These are phyloP conservation scores for Aureobasidium sp. DNA, from an alignment of 2,329 filamentous ascomycete species.

Conservation along the genomic window DNA sequence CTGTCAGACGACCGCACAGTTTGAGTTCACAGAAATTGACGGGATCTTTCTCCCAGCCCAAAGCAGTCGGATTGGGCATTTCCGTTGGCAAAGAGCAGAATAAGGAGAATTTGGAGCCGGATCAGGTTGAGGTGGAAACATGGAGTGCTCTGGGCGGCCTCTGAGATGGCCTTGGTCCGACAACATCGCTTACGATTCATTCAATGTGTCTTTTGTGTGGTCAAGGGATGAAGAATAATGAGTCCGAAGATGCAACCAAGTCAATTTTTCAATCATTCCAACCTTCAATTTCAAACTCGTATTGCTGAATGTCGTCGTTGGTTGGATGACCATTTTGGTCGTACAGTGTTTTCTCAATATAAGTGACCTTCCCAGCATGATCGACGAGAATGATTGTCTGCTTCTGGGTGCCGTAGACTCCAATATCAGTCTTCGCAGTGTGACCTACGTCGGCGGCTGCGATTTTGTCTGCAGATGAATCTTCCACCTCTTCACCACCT, in stretches of 20 bases:
- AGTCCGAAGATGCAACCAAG: background rate
- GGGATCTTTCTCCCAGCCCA: background rate
- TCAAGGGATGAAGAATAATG: background rate
- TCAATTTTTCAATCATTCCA: slow-evolving; percentile 22
- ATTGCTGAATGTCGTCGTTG: slow-evolving; percentile 42
- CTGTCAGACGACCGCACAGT: background rate
- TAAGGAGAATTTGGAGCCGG: slow-evolving; percentile 16
- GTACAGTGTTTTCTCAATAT: slow-evolving; percentile 56
- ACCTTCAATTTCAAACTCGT: slow-evolving; percentile 44
- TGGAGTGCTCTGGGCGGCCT: slow-evolving; percentile 1
- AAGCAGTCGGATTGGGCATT: background rate
- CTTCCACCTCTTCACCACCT: slow-evolving; percentile 40
- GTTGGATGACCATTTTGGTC: slow-evolving; percentile 46
- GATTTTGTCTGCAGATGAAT: slow-evolving; percentile 34
- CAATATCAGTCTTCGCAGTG: slow-evolving; percentile 31
- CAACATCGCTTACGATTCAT: background rate
- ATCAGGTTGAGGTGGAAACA: background rate
- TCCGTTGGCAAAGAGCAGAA: background rate
- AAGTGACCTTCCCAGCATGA: slow-evolving; percentile 50
- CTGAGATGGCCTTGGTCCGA: background rate
- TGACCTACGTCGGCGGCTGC: slow-evolving; percentile 29
- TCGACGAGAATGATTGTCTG: slow-evolving; percentile 56
- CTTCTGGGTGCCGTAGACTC: slow-evolving; percentile 58
- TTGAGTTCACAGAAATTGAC: slow-evolving; percentile 4
- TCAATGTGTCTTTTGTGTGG: background rate